A percentile compares a stretch with the other conserved stretches of the same genome.
Conservation (phyloP, 2,329 filamentous ascomycete species). For the Fusarium sp. region DNA sequence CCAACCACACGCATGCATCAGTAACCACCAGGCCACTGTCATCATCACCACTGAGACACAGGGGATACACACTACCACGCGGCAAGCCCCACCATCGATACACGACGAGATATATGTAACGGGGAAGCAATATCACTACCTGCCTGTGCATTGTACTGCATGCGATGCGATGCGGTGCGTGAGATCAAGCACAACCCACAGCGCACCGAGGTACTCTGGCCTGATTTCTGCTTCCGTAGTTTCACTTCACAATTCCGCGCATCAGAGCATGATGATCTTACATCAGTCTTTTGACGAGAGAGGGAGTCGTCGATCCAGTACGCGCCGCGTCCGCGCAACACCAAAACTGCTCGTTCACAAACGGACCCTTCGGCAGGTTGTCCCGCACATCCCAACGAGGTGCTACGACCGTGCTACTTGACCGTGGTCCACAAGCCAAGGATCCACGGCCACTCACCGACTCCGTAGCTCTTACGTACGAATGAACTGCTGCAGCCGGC, state of each 20-base stretch:
- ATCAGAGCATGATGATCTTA: slow-evolving; percentile 12
- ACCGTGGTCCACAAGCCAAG: slow-evolving; percentile 36
- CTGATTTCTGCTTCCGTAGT: slow-evolving; percentile 6
- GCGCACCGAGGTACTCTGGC: slow-evolving; percentile 26
- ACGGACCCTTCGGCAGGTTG: slow-evolving; percentile 31
- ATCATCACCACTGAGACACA: slow-evolving; percentile 11
- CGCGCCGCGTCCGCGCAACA: slow-evolving; percentile 33
- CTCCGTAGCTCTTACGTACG: slow-evolving; percentile 42
- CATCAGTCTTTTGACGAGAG: slow-evolving; percentile 2
- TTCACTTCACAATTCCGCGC: background rate
- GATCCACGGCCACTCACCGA: slow-evolving; percentile 45
- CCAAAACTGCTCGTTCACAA: slow-evolving; percentile 16
- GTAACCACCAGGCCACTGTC: slow-evolving; percentile 5
- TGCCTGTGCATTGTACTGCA: slow-evolving; percentile 12
- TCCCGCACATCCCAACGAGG: slow-evolving; percentile 38
- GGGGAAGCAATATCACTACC: slow-evolving; percentile 24
- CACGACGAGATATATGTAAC: slow-evolving; percentile 33
- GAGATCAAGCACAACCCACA: slow-evolving; percentile 34
- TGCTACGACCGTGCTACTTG: slow-evolving; percentile 32
- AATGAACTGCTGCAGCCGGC: slow-evolving; percentile 40
- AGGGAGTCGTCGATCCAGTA: slow-evolving; percentile 27
- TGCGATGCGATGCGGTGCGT: slow-evolving; percentile 24
- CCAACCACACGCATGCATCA: slow-evolving; percentile 34
- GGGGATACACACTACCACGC: slow-evolving; percentile 21
- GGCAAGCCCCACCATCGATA: slow-evolving; percentile 33